Evolutionary conservation across 495 filamentous ascomycete genomes (phyloP), one percentile per base, ranked within the genome.

Genomic region (Aspergillus homomorphus): DNA sequence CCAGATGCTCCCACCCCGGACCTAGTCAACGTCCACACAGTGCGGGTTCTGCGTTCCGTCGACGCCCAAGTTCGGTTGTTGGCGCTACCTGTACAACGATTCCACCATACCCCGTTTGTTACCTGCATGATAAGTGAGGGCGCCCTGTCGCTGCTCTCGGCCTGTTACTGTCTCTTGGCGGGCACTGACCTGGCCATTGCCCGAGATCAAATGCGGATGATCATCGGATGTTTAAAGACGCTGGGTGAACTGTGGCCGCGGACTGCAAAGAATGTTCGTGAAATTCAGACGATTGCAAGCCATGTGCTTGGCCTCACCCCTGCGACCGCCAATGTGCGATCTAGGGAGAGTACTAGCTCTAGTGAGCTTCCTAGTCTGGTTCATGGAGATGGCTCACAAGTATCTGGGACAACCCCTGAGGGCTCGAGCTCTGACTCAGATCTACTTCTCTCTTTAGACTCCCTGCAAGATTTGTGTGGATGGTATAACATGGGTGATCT

Each of bases 201-300:
- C 24, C 65, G 71, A 58, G 66, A 65, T 4, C 68, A 71, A 48
- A 71, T 74, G 21, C 68, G 69, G 0, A 66, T 72, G 68, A 67
- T 54, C 2, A 62, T 74, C 23, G 71, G 69, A 14, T 69, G 66
- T 57, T 61, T 74, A 10, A 70, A 69, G 58, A 52, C 41, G 9
- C n/a, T 74, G 30, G 65, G 59, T 0, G 65, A 67, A n/a, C 0
- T 63, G 0, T 74, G 71, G 69, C 66, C 67, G 4, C 52, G 68
- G 49, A 88, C 87, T 20, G 87, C 87, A 23, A 79, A 79, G 62
- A 81, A 90, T 38, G 85, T 89, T 19, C 81, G 87, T 54, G 87
- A 91, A 66, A 81, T 92, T 6, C 88, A 91, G 69, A 87, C 82
- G 28, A 89, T 88, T 66, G 88, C 88, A 24, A 82, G 85, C 63